Percentiles rank a stretch among this genome's conserved stretches.
phyloP scores from a whole-genome alignment of 768 basidiomycete genomes.

The Leccinellum albellum region DNA sequence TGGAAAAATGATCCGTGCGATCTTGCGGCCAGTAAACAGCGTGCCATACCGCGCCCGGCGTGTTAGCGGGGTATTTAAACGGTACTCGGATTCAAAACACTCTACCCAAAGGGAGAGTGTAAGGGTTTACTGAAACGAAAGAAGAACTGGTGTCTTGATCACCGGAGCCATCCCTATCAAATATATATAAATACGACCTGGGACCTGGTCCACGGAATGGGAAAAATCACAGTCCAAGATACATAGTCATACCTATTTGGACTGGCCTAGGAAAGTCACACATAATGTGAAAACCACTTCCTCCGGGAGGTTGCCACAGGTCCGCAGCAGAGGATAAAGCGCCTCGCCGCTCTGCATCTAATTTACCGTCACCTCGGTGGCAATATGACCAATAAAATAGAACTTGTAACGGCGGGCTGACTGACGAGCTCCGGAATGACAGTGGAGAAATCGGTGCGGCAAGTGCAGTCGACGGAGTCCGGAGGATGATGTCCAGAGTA shows the following conservation, averaged over 20 bases:
- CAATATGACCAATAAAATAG: neutral
- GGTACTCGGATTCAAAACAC: neutral
- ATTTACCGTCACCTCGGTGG: neutral
- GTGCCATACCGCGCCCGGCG: neutral
- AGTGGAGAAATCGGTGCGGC: neutral
- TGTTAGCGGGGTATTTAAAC: neutral
- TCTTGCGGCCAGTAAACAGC: neutral
- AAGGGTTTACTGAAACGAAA: neutral
- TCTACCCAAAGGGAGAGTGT: neutral
- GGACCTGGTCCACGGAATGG: neutral
- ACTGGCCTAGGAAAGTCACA: neutral
- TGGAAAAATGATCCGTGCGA: neutral
- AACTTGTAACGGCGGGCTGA: neutral
- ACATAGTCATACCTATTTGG: neutral
- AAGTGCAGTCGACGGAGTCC: neutral
- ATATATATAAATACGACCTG: neutral
- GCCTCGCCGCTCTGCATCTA: neutral
- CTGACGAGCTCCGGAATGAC: neutral
- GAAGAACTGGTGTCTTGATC: neutral
- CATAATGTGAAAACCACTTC: neutral
- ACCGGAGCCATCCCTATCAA: neutral
- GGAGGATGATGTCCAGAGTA: neutral
- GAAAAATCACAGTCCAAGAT: neutral
- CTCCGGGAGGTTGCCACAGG: neutral
- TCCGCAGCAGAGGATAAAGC: neutral